Base-by-base conservation (phyloP, 2,329 filamentous ascomycete species). In the Bimuria novae-zelandiae region DNA sequence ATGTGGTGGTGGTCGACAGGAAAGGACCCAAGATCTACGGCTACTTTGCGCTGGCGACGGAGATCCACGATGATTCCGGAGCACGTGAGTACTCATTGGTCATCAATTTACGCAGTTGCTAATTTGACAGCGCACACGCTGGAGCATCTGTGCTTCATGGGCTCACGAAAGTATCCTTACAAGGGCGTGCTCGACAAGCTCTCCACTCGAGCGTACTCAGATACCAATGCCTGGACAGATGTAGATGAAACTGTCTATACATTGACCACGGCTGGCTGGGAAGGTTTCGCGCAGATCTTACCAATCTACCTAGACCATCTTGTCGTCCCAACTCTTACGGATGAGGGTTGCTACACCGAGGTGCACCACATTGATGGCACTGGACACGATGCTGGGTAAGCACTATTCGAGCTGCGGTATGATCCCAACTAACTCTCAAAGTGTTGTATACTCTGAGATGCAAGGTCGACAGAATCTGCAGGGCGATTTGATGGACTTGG, bases 361-460 rank as follows among this genome's bases (percentile, higher is more conserved):
- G 94, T 99, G 1, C 92, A 96, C 77, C 94, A 99, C 71, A 84
- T 99, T 50, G 91, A 99, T 69, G 93, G 91, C 14, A 86, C 90
- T 61, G 94, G 94, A 51, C 89, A 97, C 59, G 94, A 99, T 81
- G 94, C 94, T 36, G 94, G 79, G 65, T 73, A 64, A 25, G 56
- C 56, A 22, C 12, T n/a, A 7, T 19, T 25, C 3, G 19, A 27
- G 14, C 35, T 25, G n/a, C 29, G 33, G 7, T 3, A 25, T 7
- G 5, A 30, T 8, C 23, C 37, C 19, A 17, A 36, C 58, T 70
- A 42, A 71, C 39, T 2, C 4, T 7, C 12, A 14, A 17, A 75
- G 92, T 57, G 92, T 97, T 1, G 94, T 99, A 7, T 99, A 99
- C 75, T 97, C 93, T 0, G 94, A 99, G 76, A 99, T 99, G 94